phyloP scores from a whole-genome alignment of 179 eudicot species.

The Patellifolia procumbens region DNA sequence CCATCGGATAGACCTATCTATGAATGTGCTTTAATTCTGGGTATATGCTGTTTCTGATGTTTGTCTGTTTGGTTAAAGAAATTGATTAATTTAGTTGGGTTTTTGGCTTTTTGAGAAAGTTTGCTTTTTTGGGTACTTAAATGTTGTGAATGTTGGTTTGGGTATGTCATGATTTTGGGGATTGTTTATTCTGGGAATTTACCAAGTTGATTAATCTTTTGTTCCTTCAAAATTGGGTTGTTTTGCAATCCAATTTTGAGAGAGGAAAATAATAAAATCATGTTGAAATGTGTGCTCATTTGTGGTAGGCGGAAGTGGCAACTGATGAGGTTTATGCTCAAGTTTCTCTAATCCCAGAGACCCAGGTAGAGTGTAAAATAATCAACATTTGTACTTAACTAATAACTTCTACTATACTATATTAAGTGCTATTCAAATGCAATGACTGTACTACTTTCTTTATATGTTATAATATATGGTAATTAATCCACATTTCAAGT shows the following conservation, averaged over 20 bases:
- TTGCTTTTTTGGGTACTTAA: conserved; percentile 28
- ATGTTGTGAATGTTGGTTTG: conserved; percentile 35
- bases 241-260: conserved; percentile 17
- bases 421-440: not conserved
- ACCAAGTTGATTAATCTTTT: conserved; percentile 22
- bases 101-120: conserved; percentile 27
- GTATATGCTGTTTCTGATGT: conserved; percentile 30
- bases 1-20: too few relatives aligned
- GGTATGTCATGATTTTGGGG: conserved; percentile 29
- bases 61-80: conserved; percentile 16
- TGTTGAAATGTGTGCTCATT: conserved; percentile 42
- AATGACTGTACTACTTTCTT: not conserved
- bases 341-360: conserved; percentile 80
- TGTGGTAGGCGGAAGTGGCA: conserved; percentile 71
- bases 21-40: conserved; percentile 31
- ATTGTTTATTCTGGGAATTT: conserved; percentile 31
- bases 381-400: conserved; percentile 23
- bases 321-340: conserved; percentile 93
- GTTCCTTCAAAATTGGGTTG: conserved; percentile 38
- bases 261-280: conserved; percentile 10
- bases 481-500: conserved; percentile 21
- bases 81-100: conserved; percentile 12
- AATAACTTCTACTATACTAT: conserved; percentile 26
- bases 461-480: conserved; percentile 16
- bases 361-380: conserved; percentile 52